Base-by-base conservation (phyloP, 306 rosid species). In the Vigna trinervia region DNA sequence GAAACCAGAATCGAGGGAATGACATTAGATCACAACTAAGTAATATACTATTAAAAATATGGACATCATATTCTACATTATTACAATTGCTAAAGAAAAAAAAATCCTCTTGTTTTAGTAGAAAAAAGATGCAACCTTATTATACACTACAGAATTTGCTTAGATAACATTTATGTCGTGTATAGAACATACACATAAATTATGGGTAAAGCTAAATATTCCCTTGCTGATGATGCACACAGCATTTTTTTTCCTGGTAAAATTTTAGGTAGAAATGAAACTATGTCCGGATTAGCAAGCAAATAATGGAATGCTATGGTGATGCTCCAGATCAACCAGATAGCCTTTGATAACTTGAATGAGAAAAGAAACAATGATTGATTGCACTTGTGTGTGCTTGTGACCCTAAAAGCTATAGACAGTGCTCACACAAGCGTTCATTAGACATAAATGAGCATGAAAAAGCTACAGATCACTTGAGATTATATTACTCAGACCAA, bases 341-440 rank as follows among this genome's bases (percentile, higher is more conserved):
- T 45, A 69, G 46, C 54, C 75, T 22, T 52, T 56, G 58, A 53
- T 62, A 72, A 70, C 80, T 57, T 76, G 36, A 75, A 65, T 70
- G 34, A 79, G n/a, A 12, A 51, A 47, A 73, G 68, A 50, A 75
- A 80, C 82, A 83, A 69, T 75, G 63, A 51, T 34, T 54, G 69
- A 39, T 58, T 74, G 62, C 72, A 32, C 58, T 58, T 73, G 56
- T 19, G 65, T 46, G 84, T 47, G 87, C 70, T 54, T 68, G 86
- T 74, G 82, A 56, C 71, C 30, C 82, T 43, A 74, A 79, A 68
- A 69, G 59, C 63, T 15, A 63, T 50, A 56, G 56, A 71, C 81
- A 60, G 67, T 69, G 23, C 17, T 39, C 79, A 73, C 84, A 52
- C 66, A 75, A 47, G 60, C 56, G 66, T 66, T 66, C 80, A 52